phyloP scores from a whole-genome alignment of 2,329 filamentous ascomycete genomes.

The Xylogone sp. region DNA sequence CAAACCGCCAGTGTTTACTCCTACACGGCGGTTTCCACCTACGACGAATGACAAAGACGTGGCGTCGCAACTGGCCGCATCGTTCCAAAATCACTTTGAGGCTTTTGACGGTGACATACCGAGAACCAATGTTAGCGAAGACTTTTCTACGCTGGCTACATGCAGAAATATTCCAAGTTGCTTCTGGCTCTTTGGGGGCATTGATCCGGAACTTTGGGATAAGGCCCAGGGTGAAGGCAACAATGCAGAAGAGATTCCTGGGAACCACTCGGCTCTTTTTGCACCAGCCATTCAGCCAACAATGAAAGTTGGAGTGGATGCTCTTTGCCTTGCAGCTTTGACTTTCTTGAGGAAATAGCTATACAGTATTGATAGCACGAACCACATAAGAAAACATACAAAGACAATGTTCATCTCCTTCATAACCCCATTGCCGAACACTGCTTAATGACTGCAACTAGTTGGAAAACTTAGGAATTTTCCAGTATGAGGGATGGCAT shows the following conservation, averaged over 20 bases:
- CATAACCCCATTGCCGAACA: too few species aligned
- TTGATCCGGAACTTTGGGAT: conserved; percentile 47
- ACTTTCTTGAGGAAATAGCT: conserved; percentile 39
- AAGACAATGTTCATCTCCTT: too few species aligned
- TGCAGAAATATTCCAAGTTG: conserved; percentile 42
- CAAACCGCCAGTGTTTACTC: conserved; percentile 10
- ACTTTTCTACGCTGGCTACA: conserved; percentile 45
- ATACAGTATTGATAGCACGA: too few species aligned
- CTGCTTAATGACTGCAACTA: too few species aligned
- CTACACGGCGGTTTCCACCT: conserved; percentile 15
- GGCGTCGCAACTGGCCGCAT: conserved; percentile 6
- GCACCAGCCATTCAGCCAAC: conserved; percentile 57
- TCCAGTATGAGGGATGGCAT: too few species aligned
- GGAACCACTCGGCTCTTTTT: conserved; percentile 58
- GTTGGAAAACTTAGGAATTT: too few species aligned
- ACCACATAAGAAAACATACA: too few species aligned
- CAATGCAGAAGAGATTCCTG: conserved; percentile 44
- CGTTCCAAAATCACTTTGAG: conserved; percentile 18
- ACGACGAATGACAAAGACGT: conserved; percentile 18
- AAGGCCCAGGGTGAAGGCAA: conserved; percentile 39
- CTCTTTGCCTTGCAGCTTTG: conserved; percentile 46
- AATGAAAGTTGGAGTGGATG: conserved; percentile 47
- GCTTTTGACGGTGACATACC: conserved; percentile 9
- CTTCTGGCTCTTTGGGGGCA: conserved; percentile 56
- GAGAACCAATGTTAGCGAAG: conserved; percentile 17